Evolutionary conservation across 192 early-diverging fungal species (phyloP).

Genomic region (Backusella westeae): DNA sequence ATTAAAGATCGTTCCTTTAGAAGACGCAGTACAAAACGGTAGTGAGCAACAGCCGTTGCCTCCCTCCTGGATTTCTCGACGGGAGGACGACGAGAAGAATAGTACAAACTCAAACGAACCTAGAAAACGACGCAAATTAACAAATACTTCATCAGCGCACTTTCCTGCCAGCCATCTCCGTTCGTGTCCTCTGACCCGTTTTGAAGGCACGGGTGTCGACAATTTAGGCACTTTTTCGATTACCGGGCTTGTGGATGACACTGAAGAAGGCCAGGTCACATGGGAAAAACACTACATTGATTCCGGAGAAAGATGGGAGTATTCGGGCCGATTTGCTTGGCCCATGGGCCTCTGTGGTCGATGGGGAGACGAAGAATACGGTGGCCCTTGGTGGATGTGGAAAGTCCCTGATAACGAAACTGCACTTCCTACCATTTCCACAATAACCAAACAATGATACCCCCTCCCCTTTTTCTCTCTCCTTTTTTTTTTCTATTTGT

Average conservation of each 20-base stretch:
- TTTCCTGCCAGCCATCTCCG: conserved; percentile 30
- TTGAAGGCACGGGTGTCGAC: conserved; percentile 36
- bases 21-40: neutral
- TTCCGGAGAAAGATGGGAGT: conserved; percentile 36
- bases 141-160: neutral
- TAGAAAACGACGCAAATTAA: conserved; percentile 14
- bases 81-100: neutral
- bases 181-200: conserved; percentile 26
- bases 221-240: conserved; percentile 32
- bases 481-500: neutral
- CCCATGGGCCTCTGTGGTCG: conserved; percentile 35
- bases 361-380: conserved; percentile 41
- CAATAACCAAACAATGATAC: neutral
- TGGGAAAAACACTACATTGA: conserved; percentile 37
- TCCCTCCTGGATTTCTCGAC: conserved; percentile 10
- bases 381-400: conserved; percentile 43
- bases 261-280: conserved; percentile 34
- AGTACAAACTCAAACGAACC: conserved; percentile 7
- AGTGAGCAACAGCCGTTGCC: neutral
- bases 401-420: conserved; percentile 18
- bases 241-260: conserved; percentile 31
- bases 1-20: conserved; percentile 28
- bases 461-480: neutral
- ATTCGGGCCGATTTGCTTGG: conserved; percentile 33
- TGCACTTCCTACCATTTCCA: neutral